Evolutionary conservation across 345 rosid genomes (phyloP), one percentile per base, ranked within the genome.

Genomic region (Ceriops zippeliana): DNA sequence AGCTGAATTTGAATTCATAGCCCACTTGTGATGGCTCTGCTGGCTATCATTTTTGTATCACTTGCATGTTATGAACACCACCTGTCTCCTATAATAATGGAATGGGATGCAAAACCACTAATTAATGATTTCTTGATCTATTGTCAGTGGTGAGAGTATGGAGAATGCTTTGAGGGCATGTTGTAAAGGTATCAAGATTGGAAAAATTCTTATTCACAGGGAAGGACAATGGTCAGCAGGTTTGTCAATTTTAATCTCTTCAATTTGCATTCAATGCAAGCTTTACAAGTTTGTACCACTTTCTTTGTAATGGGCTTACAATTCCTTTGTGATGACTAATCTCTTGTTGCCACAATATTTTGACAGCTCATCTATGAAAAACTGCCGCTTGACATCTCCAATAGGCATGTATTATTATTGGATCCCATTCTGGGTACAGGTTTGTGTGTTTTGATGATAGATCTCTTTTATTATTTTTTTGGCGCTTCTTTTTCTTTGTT

Each of bases 401-500:
- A 91, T 76, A 89, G 96, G 73, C 99, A 93, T 68, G 99, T 93
- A 52, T 71, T 93, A 63, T 78, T 93, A 56, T 79, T 93, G 83
- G 97, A 91, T 89, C 99, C 99, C 60, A 93, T 93, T 71, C 85
- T 93, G 7, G 99, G 99, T 60, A 93, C 99, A 89, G 98, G 98
- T 91, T 72, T 2, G 83, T 60, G 24, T 34, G 11, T 72, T 28
- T 75, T 67, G 9, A 15, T 49, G 31, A 46, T 46, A 31, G 22
- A 66, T 35, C 19, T 17, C 2, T 37, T 21, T 68, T 16, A 51
- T 30, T 56, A 37, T 19, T 26, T 35, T 35, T n/a, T 22, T 13
- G 16, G 1, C 54, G 16, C 21, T 27, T 9, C 9, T 20, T 22
- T 16, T 24, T 58, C 51, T 17, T 26, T 2, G 2, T 24, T 1